Percentiles rank a stretch among this genome's conserved stretches.
These are phyloP conservation scores for Lyophyllum semitale DNA, from an alignment of 768 basidiomycete species.

Conservation along the genomic window DNA sequence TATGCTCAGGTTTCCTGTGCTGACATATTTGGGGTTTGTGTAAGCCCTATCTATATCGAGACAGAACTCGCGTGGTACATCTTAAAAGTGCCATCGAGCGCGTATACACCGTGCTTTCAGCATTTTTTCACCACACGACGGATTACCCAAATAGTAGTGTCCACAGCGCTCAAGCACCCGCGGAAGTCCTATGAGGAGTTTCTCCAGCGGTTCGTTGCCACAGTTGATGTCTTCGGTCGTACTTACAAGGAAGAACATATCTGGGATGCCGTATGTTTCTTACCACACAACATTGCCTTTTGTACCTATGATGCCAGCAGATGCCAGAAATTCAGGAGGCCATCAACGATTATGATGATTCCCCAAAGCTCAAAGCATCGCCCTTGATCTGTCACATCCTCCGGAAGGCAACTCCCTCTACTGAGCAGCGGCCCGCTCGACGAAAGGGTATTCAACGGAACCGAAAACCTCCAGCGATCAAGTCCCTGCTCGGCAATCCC, in stretches of 20 bases:
- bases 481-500: slow-evolving; percentile 35
- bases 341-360: slow-evolving; percentile 23
- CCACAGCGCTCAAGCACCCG: slow-evolving; percentile 31
- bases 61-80: slow-evolving; percentile 70
- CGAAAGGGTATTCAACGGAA: not conserved
- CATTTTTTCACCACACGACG: slow-evolving; percentile 54
- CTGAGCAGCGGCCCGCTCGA: slow-evolving; percentile 8
- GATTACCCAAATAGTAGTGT: slow-evolving; percentile 51
- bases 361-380: slow-evolving; percentile 17
- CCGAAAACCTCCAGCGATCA: slow-evolving; percentile 18
- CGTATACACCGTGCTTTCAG: slow-evolving; percentile 44
- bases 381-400: slow-evolving; percentile 30
- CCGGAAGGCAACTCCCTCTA: slow-evolving; percentile 12
- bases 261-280: slow-evolving; percentile 21
- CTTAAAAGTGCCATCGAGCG: slow-evolving; percentile 45
- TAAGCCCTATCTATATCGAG: slow-evolving; percentile 66
- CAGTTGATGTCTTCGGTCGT: slow-evolving; percentile 36
- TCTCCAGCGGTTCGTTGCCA: slow-evolving; percentile 28
- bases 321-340: slow-evolving; percentile 30
- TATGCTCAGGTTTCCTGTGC: not conserved
- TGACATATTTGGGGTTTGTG: slow-evolving; percentile 1
- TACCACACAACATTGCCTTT: not conserved
- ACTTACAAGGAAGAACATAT: slow-evolving; percentile 35
- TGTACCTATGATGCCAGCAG: slow-evolving; percentile 18
- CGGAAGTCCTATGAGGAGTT: slow-evolving; percentile 35